Evolutionary conservation across 2,329 filamentous ascomycete genomes (phyloP), one percentile per base, ranked within the genome.

Genomic region (Periconia sp.): DNA sequence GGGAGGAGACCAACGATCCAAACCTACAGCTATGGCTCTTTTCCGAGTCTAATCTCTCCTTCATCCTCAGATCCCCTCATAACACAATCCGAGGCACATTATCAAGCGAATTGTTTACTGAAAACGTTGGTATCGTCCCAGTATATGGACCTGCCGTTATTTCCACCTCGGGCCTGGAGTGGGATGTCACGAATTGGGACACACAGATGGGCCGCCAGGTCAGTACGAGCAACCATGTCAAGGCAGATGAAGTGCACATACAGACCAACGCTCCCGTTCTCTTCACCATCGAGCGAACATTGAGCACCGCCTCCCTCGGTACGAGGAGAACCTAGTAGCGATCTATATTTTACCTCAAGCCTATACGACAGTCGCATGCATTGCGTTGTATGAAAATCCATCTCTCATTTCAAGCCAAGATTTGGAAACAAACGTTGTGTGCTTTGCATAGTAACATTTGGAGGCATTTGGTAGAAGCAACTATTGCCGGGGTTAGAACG

Each of bases 61-160:
- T 96, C 64, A 77, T 97, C 47, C 81, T 97, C n/a, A 85, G 83
- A 56, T 73, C 78, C 0, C 89, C 89, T 1, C 79, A 71, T 30
- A 93, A 94, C 62, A 76, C 70, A 3, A 89, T 97, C 59, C 79
- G 81, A 6, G 86, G 90, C 19, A 82, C 85, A 54, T 68, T 80
- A 5, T 68, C 68, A 3, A 47, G 62, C 27, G 68, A 70, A 1
- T 73, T 83, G 2, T 90, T 96, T 64, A 90, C 83, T 7, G 88
- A 90, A 69, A 86, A 96, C 68, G 83, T 95, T 30, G 94, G 94
- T 10, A 90, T 99, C 58, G 79, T 99, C 40, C 94, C 94, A 0
- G 76, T 97, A 19, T 88, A 86, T 52, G 90, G 87, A n/a, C 84
- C 87, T 2, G 88, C 90, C 45, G 73, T 81, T n/a, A 91, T 99